Evolutionary conservation across 495 filamentous ascomycete species (phyloP), one percentile per base, ranked within the genome.

Genomic region (Lasiosphaeria miniovina): DNA sequence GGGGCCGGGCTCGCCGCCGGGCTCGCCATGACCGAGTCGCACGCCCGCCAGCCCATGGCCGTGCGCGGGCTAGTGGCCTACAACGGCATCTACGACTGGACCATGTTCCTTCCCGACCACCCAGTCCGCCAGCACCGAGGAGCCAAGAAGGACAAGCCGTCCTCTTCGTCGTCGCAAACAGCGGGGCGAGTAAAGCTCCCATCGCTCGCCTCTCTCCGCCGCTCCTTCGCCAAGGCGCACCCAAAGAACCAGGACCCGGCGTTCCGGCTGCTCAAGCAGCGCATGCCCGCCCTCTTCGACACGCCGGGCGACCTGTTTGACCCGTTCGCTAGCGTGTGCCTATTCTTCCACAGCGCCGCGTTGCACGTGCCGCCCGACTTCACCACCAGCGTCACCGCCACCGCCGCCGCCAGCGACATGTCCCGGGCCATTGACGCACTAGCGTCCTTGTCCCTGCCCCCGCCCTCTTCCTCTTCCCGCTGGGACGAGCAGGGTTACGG

Each of bases 61-160:
- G 60, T 81, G 41, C 75, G 75, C 35, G 81, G 79, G 31, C 66
- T 80, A 4, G 68, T 78, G 11, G 70, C 75, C 3, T 74, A 75
- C 60, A 80, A 83, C 55, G 80, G 78, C 35, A 75, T 84, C 45
- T 82, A 78, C 62, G 75, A 83, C 65, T 84, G 81, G 81, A 80
- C 79, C 36, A 78, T 60, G 36, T 77, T 80, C 53, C 64, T 81
- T 4, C 75, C 75, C 0, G 75, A 75, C 51, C 77, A 81, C 53
- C 74, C 71, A 3, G 65, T 73, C 52, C 67, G 77, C 54, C 53
- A 43, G 9, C 14, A 5, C 6, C 36, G 36, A 53, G 10, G 31
- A 32, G 24, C 33, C 31, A 35, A 36, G 10, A 34, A 52, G 17
- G 12, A 41, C 38, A 41, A 41, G 24, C 24, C 24, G 24, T 24